Evolutionary conservation across 768 basidiomycete species (phyloP), one percentile per base, ranked within the genome.

Genomic region (Gloeopeniophorella convolvens): DNA sequence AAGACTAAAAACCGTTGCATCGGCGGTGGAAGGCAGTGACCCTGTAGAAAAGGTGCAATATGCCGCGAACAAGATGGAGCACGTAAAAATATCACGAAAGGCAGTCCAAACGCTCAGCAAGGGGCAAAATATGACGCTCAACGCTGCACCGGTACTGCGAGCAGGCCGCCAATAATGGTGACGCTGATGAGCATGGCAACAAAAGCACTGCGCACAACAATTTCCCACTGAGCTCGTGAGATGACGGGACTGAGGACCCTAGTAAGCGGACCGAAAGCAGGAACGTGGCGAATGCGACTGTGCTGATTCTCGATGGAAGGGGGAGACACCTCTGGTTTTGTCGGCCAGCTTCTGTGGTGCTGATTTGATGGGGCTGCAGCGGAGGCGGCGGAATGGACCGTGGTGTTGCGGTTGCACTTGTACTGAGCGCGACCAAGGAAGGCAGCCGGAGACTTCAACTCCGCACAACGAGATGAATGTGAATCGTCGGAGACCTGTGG

Each of bases 221-320:
- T 83, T 65, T 89, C 86, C 89, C 88, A 90, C 59, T 91, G 89
- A 3, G 79, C 85, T n/a, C 89, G 74, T 44, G 78, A 74, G 43
- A 89, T 78, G 48, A 83, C 72, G 13, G 85, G 81, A 51, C 76
- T 85, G 42, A 85, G 71, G 18, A 90, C 71, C 33, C 72, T 74
- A 35, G 88, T 88, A 49, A 90, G 67, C 27, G 85, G 83, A 18
- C 79, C 75, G 55, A 89, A 89, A 36, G 85, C 79, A 2, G 87
- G 86, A 13, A 88, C 85, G 10, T 72, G 68, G 37, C 70, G 68
- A 40, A 79, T 68, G 56, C 67, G 64, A 52, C 70, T 69, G 58
- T 75, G 72, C 55, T 74, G 71, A 46, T 65, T 68, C 26, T 51
- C 57, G 48, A 56, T 48, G 16, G 39, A 33, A 10, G 40, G 42